Base-by-base conservation (phyloP, 768 basidiomycete species). In the Zangia roseola region DNA sequence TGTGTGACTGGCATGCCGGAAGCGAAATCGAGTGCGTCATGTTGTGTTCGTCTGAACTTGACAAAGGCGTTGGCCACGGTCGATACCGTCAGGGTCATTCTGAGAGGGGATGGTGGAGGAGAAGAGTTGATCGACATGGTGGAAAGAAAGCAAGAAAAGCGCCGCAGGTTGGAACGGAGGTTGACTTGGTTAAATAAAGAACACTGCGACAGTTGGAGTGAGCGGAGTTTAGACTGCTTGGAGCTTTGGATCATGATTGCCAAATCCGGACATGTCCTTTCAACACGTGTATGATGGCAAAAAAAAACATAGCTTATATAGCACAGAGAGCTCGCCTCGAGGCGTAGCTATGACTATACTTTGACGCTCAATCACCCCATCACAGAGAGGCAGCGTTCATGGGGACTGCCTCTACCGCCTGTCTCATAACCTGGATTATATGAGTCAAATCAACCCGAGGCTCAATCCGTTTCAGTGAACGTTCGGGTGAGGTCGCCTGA, bases 1-100 rank as follows among this genome's bases (percentile, higher is more conserved):
- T 76, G 70, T 14, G 75, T 75, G 39, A 62, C 48, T 12, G 74
- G 70, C 26, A 58, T 49, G 16, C 75, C 75, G 0, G 76, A 76
- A 24, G 63, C 39, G 21, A 64, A 72, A 20, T 64, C 64, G 52
- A 75, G 65, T 31, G 60, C 60, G 54, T 67, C 62, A 0, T 56
- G 59, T n/a, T 54, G 57, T 47, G 62, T 54, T n/a, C 78, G 74
- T 33, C 74, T 75, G 54, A 84, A 70, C 53, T 74, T 79, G 54
- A 82, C 65, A 56, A 86, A 72, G 48, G 80, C 71, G 51, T 76
- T 80, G 38, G 81, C 75, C 33, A 86, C 77, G 50, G 67, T 61
- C 3, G 62, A 57, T 2, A 67, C 46, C 3, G 66, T 52, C 41
- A 69, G 26, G 0, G 59, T 43, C 45, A 58, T 50, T 49, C 54